Percentiles rank a stretch among this genome's conserved stretches.
Conservation (phyloP, 768 basidiomycete genomes). For the Pseudohyphozyma bogoriensis region DNA sequence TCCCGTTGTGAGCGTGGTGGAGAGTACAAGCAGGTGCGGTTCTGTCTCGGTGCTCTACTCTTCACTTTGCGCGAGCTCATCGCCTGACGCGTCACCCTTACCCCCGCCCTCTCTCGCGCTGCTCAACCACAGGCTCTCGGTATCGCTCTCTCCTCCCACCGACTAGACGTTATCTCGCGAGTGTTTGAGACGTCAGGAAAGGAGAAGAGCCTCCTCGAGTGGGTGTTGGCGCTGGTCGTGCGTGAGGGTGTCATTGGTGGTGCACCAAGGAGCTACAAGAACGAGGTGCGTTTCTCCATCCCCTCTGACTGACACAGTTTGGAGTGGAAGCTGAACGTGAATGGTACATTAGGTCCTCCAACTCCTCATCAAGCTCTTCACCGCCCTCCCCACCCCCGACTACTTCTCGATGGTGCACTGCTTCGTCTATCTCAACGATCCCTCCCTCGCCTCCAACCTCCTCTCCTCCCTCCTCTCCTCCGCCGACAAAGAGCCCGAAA, state of each 20-base stretch:
- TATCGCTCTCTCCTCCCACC: constrained; percentile 81
- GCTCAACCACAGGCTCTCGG: constrained; percentile 87
- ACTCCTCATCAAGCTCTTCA: constrained; percentile 67
- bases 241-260: constrained; percentile 68
- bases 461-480: constrained; percentile 56
- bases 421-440: constrained; percentile 74
- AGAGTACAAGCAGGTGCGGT: constrained; percentile 72
- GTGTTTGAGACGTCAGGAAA: constrained; percentile 57
- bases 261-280: constrained; percentile 34
- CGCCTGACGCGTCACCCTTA: constrained; percentile 6
- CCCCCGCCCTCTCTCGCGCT: too few relatives aligned
- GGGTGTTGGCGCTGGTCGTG: constrained; percentile 83
- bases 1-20: constrained; percentile 72
- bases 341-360: constrained; percentile 37
- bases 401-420: constrained; percentile 75
- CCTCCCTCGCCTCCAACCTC: constrained; percentile 65
- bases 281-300: constrained; percentile 44
- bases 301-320: constrained; percentile 43
- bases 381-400: constrained; percentile 53
- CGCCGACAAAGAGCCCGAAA: constrained; percentile 27
- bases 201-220: constrained; percentile 71
- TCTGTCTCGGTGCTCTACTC: too few relatives aligned
- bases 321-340: background rate
- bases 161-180: constrained; percentile 71
- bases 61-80: constrained; percentile 21